Evolutionary conservation across 768 basidiomycete genomes (phyloP), one percentile per base, ranked within the genome.

Genomic region (Psilocybe cubensis): DNA sequence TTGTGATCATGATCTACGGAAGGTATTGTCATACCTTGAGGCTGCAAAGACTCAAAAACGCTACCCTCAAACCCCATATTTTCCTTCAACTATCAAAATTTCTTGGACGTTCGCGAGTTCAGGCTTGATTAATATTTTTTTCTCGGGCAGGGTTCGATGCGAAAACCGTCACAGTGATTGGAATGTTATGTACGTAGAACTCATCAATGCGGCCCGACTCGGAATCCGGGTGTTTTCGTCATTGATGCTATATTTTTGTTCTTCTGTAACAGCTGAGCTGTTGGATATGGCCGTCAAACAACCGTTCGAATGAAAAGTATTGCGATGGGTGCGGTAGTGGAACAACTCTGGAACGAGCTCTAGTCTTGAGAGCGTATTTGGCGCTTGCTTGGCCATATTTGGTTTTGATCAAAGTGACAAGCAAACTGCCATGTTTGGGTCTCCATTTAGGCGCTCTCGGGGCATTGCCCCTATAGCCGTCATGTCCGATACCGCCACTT

Each of bases 371-470:
- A 33, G 31, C 31, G 31, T 3, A 33, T 33, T 33, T 33, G 31
- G 3, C 31, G 2, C 45, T 27, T 46, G 45, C 24, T 46, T 46
- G 45, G 14, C 4, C 1, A 6, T 46, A 14, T 6, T 46, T 46
- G 25, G 1, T 14, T 7, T 24, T 24, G 21, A 20, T 44, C 11
- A 5, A 21, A 23, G 1, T 14, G 28, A 46, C 9, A 11, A 46
- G 14, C 2, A n/a, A 14, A 12, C 25, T 25, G 1, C 24, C 45
- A 46, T 25, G 25, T 46, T 24, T 46, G 45, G 45, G 45, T 46
- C 45, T 46, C 23, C 17, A 46, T 46, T 46, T 46, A 46, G 45
- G 45, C 45, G 45, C 45, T 46, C 20, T 46, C 31, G 9, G 31
- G 31, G 0, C 31, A 8, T 33, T 33, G 31, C 31, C 8, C n/a